Base-by-base conservation (phyloP, 352 stramenopile genomes). In the Phytophthora fragariae region DNA sequence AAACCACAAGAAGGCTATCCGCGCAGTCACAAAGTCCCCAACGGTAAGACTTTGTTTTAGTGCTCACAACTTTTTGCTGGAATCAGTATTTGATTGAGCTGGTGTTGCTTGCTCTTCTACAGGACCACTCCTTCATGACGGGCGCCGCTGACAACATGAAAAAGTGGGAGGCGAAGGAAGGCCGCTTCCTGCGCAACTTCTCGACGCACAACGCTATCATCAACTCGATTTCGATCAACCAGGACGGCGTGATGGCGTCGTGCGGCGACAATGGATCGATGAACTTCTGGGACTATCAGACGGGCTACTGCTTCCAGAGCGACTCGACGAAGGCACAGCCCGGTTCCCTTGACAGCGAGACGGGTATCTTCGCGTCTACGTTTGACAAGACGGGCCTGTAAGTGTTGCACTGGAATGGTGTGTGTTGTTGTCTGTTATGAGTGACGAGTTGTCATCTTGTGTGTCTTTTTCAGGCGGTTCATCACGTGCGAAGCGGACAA, bases 401-500 rank as follows among this genome's bases (percentile, higher is more conserved):
- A 64, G 86, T 92, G 49, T 19, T 46, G 37, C 37, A 7, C 29
- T 24, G 44, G 14, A 41, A 29, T 46, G 33, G 29, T 54, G 29
- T 54, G 29, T 27, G 7, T 53, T 35, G 27, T 61, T 31, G 31
- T 14, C 39, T n/a, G 49, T 50, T 11, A n/a, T 46, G 37, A 59
- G 24, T 76, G 27, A 68, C 21, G 4, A 15, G 17, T 46, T 46
- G 14, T 14, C 37, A 17, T 46, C 29, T 63, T 29, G 49, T 47
- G 37, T 99, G 91, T 61, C 85, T 31, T 70, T n/a, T n/a, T 46
- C 53, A 99, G 96, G 55, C 92, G 98, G 24, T 90, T 99, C 27
- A 98, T 99, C 73, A 99, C 98, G 17, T 98, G 97, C 65, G 98
- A 99, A 79, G 98, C 97, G 0, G 98, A 99, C 84, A 99, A 99